phyloP scores from a whole-genome alignment of 306 rosid species.

The Pueraria montana region DNA sequence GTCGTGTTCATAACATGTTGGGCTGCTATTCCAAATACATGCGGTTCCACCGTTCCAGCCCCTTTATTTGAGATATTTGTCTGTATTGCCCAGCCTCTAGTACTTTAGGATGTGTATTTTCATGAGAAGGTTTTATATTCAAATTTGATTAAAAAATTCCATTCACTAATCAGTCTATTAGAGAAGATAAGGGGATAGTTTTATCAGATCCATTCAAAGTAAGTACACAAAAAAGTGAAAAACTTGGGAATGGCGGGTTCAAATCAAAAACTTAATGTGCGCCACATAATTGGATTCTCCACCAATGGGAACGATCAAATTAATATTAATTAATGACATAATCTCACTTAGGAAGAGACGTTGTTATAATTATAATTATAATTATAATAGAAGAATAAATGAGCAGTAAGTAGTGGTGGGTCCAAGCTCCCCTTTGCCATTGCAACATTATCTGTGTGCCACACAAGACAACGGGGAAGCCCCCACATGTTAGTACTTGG shows the following conservation, averaged over 20 bases:
- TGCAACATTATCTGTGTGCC: conserved; percentile 39
- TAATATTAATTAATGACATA: conserved; percentile 1
- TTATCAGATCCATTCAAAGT: neutral
- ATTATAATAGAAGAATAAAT: conserved; percentile 25
- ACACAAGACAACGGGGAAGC: conserved; percentile 27
- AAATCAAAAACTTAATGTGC: neutral
- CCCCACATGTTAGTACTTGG: conserved; percentile 32
- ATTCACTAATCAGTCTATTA: neutral
- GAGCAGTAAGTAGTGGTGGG: conserved; percentile 48
- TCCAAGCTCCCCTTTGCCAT: conserved; percentile 34
- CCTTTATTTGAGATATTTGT: neutral
- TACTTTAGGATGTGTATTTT: neutral
- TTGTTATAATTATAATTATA: no score
- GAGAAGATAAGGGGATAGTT: neutral
- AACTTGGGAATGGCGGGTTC: neutral
- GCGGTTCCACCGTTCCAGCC: neutral
- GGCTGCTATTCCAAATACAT: neutral
- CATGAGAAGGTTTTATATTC: neutral
- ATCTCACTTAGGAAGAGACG: neutral
- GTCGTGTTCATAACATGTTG: conserved; percentile 25
- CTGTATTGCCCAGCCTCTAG: neutral
- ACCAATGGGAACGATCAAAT: neutral
- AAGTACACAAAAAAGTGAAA: neutral
- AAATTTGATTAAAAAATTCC: neutral
- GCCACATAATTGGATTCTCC: conserved; percentile 19